phyloP scores from a whole-genome alignment of 331 rosid genomes.

The Erythrophleum ivorense region DNA sequence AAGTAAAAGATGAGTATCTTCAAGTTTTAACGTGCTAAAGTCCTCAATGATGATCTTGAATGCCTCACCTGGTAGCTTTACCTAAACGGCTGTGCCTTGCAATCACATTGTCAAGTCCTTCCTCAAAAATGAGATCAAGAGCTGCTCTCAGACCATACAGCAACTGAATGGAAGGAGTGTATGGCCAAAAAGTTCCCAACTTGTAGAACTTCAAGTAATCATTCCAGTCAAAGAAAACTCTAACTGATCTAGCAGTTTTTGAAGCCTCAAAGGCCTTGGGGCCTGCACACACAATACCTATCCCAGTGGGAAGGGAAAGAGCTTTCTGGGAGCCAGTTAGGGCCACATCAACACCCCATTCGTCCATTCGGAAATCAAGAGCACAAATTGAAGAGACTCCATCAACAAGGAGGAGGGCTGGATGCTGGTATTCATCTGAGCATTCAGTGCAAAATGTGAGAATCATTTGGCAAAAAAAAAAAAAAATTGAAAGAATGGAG shows the following conservation, averaged over 20 bases:
- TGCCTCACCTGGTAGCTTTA: constrained; percentile 78
- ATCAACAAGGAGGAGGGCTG: constrained; percentile 92
- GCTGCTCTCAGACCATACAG: constrained; percentile 93
- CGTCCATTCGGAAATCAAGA: constrained; percentile 98
- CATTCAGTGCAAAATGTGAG: constrained; percentile 38
- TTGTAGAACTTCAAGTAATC: constrained; percentile 95
- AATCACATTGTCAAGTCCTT: constrained; percentile 92
- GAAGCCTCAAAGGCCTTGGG: constrained; percentile 94
- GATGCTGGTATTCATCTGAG: constrained; percentile 85
- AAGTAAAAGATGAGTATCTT: background rate
- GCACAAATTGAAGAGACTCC: constrained; percentile 99
- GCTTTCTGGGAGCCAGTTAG: constrained; percentile 98
- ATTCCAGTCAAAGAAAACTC: constrained; percentile 96
- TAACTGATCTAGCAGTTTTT: constrained; percentile 75
- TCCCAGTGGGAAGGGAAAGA: constrained; percentile 97
- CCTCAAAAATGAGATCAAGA: constrained; percentile 95
- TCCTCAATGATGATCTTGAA: background rate
- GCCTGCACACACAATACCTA: constrained; percentile 90
- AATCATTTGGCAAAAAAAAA: background rate
- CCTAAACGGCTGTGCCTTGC: constrained; percentile 91
- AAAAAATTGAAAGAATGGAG: background rate
- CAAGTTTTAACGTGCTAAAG: constrained; percentile 3
- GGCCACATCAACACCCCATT: constrained; percentile 99
- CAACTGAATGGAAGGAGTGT: constrained; percentile 97
- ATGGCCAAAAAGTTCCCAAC: constrained; percentile 95